Evolutionary conservation across 208 protist genomes (phyloP), one percentile per base, ranked within the genome.

Genomic region (Wallacemonas sp.): DNA sequence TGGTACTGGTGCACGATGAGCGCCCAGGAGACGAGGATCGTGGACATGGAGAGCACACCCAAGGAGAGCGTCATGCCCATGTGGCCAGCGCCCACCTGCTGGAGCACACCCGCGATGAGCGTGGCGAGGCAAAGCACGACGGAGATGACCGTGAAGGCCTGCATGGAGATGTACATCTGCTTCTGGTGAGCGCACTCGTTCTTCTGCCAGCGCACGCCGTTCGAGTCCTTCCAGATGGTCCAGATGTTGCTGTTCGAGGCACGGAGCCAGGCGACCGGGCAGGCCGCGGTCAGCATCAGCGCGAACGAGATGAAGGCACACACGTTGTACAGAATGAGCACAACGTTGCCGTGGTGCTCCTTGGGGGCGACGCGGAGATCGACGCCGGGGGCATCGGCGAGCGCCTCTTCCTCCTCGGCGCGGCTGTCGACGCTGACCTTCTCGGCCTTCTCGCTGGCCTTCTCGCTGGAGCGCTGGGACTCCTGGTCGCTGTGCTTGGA

Each of bases 1-100:
- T 83, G 76, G 68, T 80, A 87, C 73, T 78, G 65, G 70, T 76
- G 61, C n/a, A 77, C 73, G 4, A 64, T 58, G 26, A 87, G 56
- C 19, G 80, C 70, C 80, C 80, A 87, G 39, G 62, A 48, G 58
- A 73, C 41, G 32, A 87, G 47, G 17, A 9, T 65, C 34, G 69
- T 61, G 65, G 58, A 60, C 33, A 72, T 61, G 36, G 74, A 21
- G 26, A 81, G 48, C 44, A 72, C 12, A 27, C 60, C 44, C 17
- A 80, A 41, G 27, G 72, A 52, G 11, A 82, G 19, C 23, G 76
- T 80, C 41, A 80, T 61, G 38, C 80, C 80, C 41, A 80, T 62
- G 74, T 87, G 80, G 39, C 80, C 80, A 12, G 27, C 8, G 32
- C 70, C 64, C 21, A 61, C 11, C 16, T 71, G 27, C 65, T 87